Conservation (phyloP, 129 eudicot species). For the Erigeron canadensis region DNA sequence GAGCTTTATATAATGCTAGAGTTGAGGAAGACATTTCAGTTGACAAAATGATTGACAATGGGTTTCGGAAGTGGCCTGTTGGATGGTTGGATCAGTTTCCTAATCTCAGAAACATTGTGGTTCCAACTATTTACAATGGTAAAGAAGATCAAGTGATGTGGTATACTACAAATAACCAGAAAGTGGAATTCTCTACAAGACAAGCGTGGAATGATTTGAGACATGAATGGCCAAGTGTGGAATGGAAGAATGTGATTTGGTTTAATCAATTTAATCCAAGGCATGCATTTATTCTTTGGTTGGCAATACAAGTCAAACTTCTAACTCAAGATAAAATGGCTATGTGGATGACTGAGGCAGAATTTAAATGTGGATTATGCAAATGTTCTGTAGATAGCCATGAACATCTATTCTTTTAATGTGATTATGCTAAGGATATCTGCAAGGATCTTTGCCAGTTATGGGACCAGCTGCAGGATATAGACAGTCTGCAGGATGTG, state of each 20-base stretch:
- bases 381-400: neutral
- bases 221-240: neutral
- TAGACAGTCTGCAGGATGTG: no score
- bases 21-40: neutral
- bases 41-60: neutral
- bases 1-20: neutral
- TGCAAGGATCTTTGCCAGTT: no score
- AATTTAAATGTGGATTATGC: neutral
- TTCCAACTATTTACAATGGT: no score
- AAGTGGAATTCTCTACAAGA: neutral
- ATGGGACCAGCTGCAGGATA: no score
- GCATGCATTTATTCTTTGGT: neutral
- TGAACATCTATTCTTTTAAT: neutral
- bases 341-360: no score
- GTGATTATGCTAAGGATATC: no score
- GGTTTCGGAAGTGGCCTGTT: neutral
- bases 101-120: no score
- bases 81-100: neutral
- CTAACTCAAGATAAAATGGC: neutral
- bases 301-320: neutral
- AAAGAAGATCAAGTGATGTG: neutral
- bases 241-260: neutral
- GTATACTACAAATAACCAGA: neutral
- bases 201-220: neutral
- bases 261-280: neutral